These are phyloP conservation scores for Melanopsichium pennsylvanicum DNA, from an alignment of 1,284 basidiomycete genomes.

Conservation along the genomic window DNA sequence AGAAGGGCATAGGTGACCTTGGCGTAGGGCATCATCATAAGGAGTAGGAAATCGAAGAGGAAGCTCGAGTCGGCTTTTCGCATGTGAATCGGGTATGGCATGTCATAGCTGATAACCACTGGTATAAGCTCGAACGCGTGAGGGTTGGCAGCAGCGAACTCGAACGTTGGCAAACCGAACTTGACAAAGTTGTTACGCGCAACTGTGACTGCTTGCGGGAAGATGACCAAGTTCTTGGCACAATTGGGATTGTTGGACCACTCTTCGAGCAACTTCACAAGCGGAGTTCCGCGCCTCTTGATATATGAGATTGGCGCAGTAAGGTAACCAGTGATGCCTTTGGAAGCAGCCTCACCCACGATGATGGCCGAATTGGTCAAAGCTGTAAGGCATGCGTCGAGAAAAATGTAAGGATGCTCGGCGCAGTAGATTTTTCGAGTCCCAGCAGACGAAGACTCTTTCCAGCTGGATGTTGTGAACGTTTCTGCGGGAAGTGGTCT, in stretches of 20 bases:
- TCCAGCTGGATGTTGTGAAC: constrained; percentile 6
- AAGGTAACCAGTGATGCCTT: constrained; percentile 16
- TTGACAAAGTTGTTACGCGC: constrained; percentile 29
- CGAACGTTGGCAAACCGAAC: constrained; percentile 16
- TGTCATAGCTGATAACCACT: constrained; percentile 26
- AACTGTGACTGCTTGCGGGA: constrained; percentile 25
- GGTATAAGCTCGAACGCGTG: constrained; percentile 16
- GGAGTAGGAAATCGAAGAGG: constrained; percentile 23
- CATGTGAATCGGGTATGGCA: constrained; percentile 26
- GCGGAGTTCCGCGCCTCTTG: constrained; percentile 11
- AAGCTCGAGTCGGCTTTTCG: constrained; percentile 31
- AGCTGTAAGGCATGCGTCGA: constrained; percentile 14
- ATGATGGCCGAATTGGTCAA: constrained; percentile 24
- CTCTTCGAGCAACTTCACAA: constrained; percentile 15
- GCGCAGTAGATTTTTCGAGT: constrained; percentile 23
- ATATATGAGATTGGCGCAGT: constrained; percentile 11
- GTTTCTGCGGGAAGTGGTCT: constrained; percentile 11
- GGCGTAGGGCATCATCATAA: constrained; percentile 30
- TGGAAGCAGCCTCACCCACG: constrained; percentile 9
- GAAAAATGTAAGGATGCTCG: constrained; percentile 29
- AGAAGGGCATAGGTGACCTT: constrained; percentile 24
- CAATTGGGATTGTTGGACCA: constrained; percentile 10
- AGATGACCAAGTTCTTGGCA: constrained; percentile 26
- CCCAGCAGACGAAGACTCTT: constrained; percentile 2
- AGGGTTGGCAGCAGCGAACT: constrained; percentile 18